These are phyloP conservation scores for Pseudohalonectria lignicola DNA, from an alignment of 2,329 filamentous ascomycete species.

Conservation along the genomic window DNA sequence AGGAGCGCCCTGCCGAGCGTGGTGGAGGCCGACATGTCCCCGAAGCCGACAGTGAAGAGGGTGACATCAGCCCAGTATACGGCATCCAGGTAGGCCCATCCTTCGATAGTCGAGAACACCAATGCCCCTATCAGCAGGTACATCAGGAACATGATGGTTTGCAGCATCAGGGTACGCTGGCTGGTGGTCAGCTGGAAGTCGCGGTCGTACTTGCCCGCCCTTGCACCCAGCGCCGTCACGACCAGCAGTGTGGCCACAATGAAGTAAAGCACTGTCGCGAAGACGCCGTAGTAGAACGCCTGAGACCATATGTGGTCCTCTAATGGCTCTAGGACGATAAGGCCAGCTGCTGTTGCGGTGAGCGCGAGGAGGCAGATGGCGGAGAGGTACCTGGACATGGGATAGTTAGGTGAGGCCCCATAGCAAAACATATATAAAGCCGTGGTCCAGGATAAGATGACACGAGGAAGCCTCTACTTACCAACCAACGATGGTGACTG, in stretches of 20 bases:
- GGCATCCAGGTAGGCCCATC: constrained; percentile 66
- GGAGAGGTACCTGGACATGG: constrained; percentile 37
- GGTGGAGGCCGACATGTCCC: constrained; percentile 38
- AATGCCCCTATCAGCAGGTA: constrained; percentile 72
- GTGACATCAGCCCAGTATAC: constrained; percentile 72
- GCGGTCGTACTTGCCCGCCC: constrained; percentile 57
- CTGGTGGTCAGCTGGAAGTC: constrained; percentile 69
- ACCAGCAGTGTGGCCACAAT: constrained; percentile 66
- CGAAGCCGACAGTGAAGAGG: constrained; percentile 53
- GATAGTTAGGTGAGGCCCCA: background rate
- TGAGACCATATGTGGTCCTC: constrained; percentile 58
- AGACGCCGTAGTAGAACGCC: constrained; percentile 79
- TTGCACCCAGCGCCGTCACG: constrained; percentile 70
- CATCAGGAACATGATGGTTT: constrained; percentile 76
- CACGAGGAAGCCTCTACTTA: no score
- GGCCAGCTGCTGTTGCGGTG: constrained; percentile 48
- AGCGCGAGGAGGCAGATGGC: constrained; percentile 57
- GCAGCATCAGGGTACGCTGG: constrained; percentile 80
- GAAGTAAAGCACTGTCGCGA: constrained; percentile 70
- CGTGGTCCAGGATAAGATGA: no score
- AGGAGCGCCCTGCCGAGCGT: constrained; percentile 57
- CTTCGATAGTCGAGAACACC: constrained; percentile 62
- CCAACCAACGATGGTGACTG: constrained; percentile 77
- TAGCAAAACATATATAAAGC: background rate
- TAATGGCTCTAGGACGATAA: constrained; percentile 24